Conservation (phyloP, 2,329 filamentous ascomycete species). For the Xylaria sp. region DNA sequence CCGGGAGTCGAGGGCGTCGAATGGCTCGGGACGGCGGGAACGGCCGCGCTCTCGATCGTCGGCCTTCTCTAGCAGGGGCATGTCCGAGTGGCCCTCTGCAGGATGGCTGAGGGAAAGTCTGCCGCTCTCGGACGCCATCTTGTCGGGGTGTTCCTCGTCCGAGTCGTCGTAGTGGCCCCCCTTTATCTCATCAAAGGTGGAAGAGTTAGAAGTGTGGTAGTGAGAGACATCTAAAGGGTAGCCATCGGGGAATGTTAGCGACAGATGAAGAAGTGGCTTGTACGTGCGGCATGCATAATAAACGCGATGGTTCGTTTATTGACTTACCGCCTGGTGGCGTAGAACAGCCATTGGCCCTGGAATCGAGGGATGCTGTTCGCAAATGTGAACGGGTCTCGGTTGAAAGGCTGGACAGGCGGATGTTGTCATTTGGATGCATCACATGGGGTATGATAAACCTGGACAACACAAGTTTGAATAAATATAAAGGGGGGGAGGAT, state of each 20-base stretch:
- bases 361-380: conserved; percentile 40
- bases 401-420: conserved; percentile 45
- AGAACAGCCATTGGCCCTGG: conserved; percentile 41
- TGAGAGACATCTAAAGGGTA: conserved; percentile 36
- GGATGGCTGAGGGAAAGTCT: conserved; percentile 60
- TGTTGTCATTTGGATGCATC: conserved; percentile 44
- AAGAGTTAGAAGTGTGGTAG: conserved; percentile 37
- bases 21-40: conserved; percentile 40
- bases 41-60: conserved; percentile 45
- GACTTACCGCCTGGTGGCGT: conserved; percentile 24
- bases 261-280: background rate
- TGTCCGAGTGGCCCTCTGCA: conserved; percentile 57
- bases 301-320: background rate
- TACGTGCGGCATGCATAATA: background rate
- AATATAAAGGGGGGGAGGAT: background rate
- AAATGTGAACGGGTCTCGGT: conserved; percentile 31
- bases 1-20: conserved; percentile 29
- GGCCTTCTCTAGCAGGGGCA: conserved; percentile 55
- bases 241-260: background rate
- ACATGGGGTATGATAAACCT: conserved; percentile 18
- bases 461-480: conserved; percentile 1
- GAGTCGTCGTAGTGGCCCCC: conserved; percentile 29
- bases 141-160: conserved; percentile 44
- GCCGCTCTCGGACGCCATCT: conserved; percentile 49
- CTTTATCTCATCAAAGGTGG: conserved; percentile 34